Percentiles rank a stretch among this genome's conserved stretches.
Evolutionary conservation across 306 rosid species (phyloP).

Genomic region (Malus asiatica): DNA sequence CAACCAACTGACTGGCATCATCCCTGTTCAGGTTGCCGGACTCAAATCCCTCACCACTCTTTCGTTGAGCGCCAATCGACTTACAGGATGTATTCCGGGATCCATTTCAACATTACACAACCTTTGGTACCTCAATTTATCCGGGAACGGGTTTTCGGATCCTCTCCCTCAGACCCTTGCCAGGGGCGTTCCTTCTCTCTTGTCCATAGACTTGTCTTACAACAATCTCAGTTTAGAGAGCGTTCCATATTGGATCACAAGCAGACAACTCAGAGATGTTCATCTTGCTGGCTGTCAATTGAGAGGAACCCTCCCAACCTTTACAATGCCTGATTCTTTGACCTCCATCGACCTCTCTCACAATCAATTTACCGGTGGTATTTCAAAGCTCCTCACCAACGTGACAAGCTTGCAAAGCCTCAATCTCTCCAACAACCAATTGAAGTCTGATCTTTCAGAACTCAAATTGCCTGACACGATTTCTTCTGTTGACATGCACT

Average conservation of each 20-base stretch:
- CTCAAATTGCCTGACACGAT: conserved; percentile 45
- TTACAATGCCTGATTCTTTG: conserved; percentile 49
- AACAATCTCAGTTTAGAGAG: conserved; percentile 66
- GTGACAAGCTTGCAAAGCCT: conserved; percentile 65
- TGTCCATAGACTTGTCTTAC: conserved; percentile 83
- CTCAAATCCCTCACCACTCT: conserved; percentile 65
- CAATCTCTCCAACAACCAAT: conserved; percentile 74
- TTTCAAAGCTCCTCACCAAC: conserved; percentile 53
- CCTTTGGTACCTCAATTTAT: conserved; percentile 81
- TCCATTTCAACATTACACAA: conserved; percentile 66
- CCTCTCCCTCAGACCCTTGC: conserved; percentile 54
- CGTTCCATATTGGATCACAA: conserved; percentile 82
- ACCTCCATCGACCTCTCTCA: conserved; percentile 81
- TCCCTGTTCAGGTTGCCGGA: conserved; percentile 61
- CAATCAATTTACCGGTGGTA: conserved; percentile 49
- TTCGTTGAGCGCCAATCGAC: conserved; percentile 55
- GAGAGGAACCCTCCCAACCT: conserved; percentile 64
- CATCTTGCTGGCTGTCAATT: conserved; percentile 78
- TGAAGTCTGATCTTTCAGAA: conserved; percentile 57
- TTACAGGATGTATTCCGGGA: conserved; percentile 59
- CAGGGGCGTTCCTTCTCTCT: conserved; percentile 64
- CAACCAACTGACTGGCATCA: conserved; percentile 70
- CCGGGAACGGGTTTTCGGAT: conserved; percentile 61
- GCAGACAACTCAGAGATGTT: conserved; percentile 59
- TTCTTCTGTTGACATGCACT: conserved; percentile 56